Percentiles rank a stretch among this genome's conserved stretches.
phyloP scores from a whole-genome alignment of 306 rosid genomes.

The Pterocarpus santalinus region DNA sequence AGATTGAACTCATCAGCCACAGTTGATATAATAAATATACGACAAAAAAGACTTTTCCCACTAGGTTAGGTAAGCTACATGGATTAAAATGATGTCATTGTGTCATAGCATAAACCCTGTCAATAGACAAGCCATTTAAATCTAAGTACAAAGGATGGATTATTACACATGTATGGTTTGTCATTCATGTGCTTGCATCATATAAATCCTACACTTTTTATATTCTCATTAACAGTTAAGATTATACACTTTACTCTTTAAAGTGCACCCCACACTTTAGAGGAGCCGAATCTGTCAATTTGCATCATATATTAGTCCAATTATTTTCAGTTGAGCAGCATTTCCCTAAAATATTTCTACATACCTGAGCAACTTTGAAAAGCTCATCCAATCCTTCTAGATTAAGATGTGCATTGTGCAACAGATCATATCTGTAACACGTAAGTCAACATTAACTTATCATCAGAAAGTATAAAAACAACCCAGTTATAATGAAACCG shows the following conservation, averaged over 20 bases:
- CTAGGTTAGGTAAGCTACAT: background rate
- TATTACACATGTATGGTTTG: background rate
- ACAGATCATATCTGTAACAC: constrained; percentile 85
- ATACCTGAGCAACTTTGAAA: constrained; percentile 97
- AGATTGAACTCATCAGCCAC: constrained; percentile 20
- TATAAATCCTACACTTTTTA: background rate
- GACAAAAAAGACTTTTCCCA: background rate
- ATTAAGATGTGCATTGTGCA: constrained; percentile 96
- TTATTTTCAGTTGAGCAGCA: constrained; percentile 36
- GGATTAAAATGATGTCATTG: background rate
- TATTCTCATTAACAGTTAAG: background rate
- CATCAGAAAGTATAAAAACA: constrained; percentile 24
- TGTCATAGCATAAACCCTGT: background rate
- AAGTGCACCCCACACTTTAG: background rate
- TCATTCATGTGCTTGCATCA: background rate
- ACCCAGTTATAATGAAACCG: constrained; percentile 36
- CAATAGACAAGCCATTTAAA: background rate
- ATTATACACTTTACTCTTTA: background rate
- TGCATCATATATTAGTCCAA: constrained; percentile 8
- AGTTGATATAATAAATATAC: background rate
- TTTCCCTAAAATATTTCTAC: constrained; percentile 34
- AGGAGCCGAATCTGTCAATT: background rate
- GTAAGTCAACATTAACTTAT: constrained; percentile 45
- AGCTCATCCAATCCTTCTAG: constrained; percentile 92
- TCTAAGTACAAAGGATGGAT: background rate